phyloP scores from a whole-genome alignment of 2,329 filamentous ascomycete genomes.

The Aspergillus puulaauensis region DNA sequence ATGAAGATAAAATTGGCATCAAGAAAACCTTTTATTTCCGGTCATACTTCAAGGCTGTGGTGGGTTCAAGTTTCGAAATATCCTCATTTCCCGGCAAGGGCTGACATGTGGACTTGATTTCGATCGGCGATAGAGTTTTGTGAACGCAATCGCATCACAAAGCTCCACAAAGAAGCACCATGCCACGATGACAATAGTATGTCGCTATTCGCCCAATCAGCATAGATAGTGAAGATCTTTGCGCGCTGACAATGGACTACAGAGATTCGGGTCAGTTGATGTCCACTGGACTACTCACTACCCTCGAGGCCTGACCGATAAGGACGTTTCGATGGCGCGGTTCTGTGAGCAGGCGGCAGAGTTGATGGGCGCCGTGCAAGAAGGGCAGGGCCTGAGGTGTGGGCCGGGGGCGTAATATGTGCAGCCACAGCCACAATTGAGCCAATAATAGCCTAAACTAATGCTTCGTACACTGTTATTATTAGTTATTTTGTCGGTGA shows the following conservation, averaged over 20 bases:
- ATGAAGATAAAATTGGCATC: constrained; percentile 33
- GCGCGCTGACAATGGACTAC: constrained; percentile 9
- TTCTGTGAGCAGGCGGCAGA: constrained; percentile 38
- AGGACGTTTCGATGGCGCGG: constrained; percentile 37
- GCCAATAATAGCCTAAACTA: neutral
- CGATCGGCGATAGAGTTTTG: constrained; percentile 29
- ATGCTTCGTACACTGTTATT: too few species aligned
- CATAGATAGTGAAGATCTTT: neutral
- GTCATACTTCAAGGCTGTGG: constrained; percentile 39
- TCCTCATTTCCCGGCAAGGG: neutral
- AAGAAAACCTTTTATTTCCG: constrained; percentile 41
- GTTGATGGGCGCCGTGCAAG: constrained; percentile 32
- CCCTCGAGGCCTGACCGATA: constrained; percentile 38
- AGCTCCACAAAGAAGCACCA: constrained; percentile 40
- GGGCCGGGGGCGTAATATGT: constrained; percentile 11
- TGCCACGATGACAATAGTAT: constrained; percentile 40
- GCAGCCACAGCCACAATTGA: neutral
- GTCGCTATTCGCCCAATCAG: constrained; percentile 10
- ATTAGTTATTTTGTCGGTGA: too few species aligned
- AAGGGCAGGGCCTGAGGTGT: constrained; percentile 33
- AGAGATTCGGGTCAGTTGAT: constrained; percentile 39
- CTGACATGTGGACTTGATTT: neutral
- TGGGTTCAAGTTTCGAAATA: neutral
- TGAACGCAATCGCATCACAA: constrained; percentile 37
- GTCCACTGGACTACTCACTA: constrained; percentile 43